Conservation (phyloP, 1,139 yeast genomes). For the Geotrichum aggregatum region DNA sequence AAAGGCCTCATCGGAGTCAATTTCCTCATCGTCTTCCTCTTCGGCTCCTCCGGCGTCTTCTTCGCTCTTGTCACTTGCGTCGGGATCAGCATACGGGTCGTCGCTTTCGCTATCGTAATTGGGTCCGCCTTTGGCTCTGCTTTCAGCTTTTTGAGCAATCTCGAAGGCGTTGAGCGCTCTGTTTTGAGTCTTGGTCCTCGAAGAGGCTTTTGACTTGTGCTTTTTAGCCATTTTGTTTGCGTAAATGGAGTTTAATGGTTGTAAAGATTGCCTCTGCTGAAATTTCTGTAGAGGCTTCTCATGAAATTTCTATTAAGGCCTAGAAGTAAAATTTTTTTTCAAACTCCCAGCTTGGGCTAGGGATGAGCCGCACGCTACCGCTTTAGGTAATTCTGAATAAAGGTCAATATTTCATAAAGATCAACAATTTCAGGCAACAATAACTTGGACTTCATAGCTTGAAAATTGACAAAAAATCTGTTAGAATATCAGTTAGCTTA, state of each 20-base stretch:
- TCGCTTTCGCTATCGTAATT: conserved; percentile 29
- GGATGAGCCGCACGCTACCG: conserved; percentile 2
- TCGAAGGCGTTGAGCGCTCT: conserved; percentile 48
- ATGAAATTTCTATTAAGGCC: neutral
- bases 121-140: conserved; percentile 18
- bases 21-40: conserved; percentile 44
- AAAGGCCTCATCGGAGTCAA: conserved; percentile 44
- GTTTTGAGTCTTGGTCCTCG: conserved; percentile 21
- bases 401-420: too few relatives aligned
- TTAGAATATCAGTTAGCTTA: too few relatives aligned
- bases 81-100: conserved; percentile 36
- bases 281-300: neutral
- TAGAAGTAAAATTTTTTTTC: conserved; percentile 6
- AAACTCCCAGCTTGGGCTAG: conserved; percentile 12
- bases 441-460: too few relatives aligned
- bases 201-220: conserved; percentile 7
- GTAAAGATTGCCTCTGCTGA: neutral
- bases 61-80: conserved; percentile 35
- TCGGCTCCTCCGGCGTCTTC: conserved; percentile 39
- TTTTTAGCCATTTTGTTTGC: conserved; percentile 18
- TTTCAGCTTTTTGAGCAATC: conserved; percentile 39
- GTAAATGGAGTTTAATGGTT: too few relatives aligned
- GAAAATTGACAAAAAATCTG: too few relatives aligned
- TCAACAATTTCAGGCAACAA: too few relatives aligned
- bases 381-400: too few relatives aligned